Evolutionary conservation across 108 stramenopile genomes (phyloP), one percentile per base, ranked within the genome.

Genomic region (Pseudonitzschia multiseries): DNA sequence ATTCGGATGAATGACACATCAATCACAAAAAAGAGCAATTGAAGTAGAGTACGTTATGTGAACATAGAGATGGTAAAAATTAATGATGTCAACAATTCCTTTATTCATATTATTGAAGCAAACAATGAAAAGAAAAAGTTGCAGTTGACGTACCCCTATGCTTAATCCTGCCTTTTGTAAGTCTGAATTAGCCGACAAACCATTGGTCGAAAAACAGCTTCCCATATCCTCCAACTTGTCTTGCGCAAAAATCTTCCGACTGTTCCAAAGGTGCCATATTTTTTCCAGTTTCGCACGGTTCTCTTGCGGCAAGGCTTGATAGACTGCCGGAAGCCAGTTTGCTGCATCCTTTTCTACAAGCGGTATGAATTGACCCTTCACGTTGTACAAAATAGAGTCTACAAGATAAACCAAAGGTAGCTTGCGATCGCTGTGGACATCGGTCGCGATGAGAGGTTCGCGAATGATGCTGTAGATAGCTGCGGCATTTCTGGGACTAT

Each of bases 371-470:
- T 79, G 44, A 5, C 93, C 93, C 68, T 80, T 79, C 14, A 84
- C 89, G 77, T 94, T 94, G 73, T 94, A 92, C 29, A 94, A 61
- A 52, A 94, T 87, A 29, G 89, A 90, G 68, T 94, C 93, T 6
- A 94, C 69, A 8, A 90, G 79, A 67, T 92, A 92, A 0, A 94
- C 89, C 9, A 94, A 75, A 0, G 93, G 93, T 3, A 94, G 57
- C 54, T 86, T 86, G 12, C 79, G 76, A 69, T 89, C 92, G 12
- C 79, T 59, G 32, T 65, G 62, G 13, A 91, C 68, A 2, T 64
- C 66, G 13, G 57, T 51, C 14, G 73, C 59, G 15, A 84, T 24
- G n/a, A 94, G 81, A 41, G 77, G 79, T 44, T 79, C 70, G 31
- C 85, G 86, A 62, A 94, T 90, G 68, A 81, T 77, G 6, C 83